Conservation (phyloP, 2,329 filamentous ascomycete species). For the Boeremia exigua region DNA sequence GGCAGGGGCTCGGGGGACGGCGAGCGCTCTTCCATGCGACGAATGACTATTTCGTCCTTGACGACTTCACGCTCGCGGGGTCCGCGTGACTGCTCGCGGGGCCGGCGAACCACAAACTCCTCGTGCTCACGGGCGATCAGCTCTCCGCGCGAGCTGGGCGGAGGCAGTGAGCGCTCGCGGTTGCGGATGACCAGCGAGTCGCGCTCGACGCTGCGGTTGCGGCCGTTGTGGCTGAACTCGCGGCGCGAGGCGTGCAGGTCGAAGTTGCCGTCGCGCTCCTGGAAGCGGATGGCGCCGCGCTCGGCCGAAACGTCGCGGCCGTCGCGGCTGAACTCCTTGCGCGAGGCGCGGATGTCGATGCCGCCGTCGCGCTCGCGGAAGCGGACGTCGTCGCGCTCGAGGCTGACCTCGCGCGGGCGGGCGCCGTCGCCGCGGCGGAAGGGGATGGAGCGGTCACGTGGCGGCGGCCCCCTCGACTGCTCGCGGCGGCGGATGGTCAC, state of each 20-base stretch:
- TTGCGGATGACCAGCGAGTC: conserved; percentile 44
- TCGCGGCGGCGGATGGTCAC: conserved; percentile 45
- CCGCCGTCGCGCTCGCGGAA: conserved; percentile 47
- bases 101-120: conserved; percentile 50
- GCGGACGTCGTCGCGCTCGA: conserved; percentile 56
- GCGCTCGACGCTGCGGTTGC: conserved; percentile 43
- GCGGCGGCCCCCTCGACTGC: conserved; percentile 41
- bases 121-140: conserved; percentile 50
- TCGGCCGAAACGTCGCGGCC: conserved; percentile 34
- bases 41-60: conserved; percentile 53
- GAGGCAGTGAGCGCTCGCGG: conserved; percentile 46
- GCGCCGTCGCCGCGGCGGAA: conserved; percentile 53
- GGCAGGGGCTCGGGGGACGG: conserved; percentile 59
- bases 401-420: conserved; percentile 44
- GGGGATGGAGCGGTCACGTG: conserved; percentile 49
- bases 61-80: conserved; percentile 44
- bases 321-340: conserved; percentile 32
- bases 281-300: conserved; percentile 39
- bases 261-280: conserved; percentile 49
- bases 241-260: conserved; percentile 46
- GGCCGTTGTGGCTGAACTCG: conserved; percentile 44
- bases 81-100: conserved; percentile 45
- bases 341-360: conserved; percentile 41
- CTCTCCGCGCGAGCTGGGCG: conserved; percentile 43
- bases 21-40: conserved; percentile 52